Base-by-base conservation (phyloP, 169 alveolate genomes). In the Neospora caninum region DNA sequence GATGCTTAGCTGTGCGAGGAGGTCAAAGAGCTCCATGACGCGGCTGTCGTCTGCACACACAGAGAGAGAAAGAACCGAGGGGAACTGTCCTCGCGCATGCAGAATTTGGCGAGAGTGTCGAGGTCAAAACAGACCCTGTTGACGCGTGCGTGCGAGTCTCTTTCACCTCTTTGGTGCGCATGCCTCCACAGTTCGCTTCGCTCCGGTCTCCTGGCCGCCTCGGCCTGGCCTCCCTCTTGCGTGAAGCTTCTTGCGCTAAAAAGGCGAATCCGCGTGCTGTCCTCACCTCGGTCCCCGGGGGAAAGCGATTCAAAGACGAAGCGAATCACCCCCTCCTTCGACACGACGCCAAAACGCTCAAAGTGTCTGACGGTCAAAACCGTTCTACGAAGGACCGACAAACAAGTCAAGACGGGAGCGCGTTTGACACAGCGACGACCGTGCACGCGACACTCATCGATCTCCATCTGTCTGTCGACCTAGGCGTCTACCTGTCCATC, bases 21-120 rank as follows among this genome's bases (percentile, higher is more conserved):
- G 39, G 27, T 73, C 84, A 27, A 73, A 31, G 84, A 73, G 45
- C 84, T 73, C 84, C 84, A 73, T 73, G 84, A 73, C 42, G 84
- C 84, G 84, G 42, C 84, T 73, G 84, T 73, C 84, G 84, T 73
- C 84, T 73, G 84, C 38, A 73, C 39, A 9, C 13, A 18, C 10
- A 73, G 73, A 7, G 73, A 64, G 73, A 16, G 7, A 22, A 1
- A 9, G 73, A 9, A 7, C 73, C 31, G 27, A 53, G 64, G 27
- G 34, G 73, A 64, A 64, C 1, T 64, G 4, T 64, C 31, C 7
- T 64, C 31, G 64, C 7, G 7, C 73, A 64, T 64, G 34, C 34
- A 16, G n/a, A 64, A 1, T 4, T 1, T 64, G 34, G 20, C 16
- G 25, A 27, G 7, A 64, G 73, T 64, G 1, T 64, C 73, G 34